These are phyloP conservation scores for Dalbergia cultrata DNA, from an alignment of 306 rosid genomes.

Conservation along the genomic window DNA sequence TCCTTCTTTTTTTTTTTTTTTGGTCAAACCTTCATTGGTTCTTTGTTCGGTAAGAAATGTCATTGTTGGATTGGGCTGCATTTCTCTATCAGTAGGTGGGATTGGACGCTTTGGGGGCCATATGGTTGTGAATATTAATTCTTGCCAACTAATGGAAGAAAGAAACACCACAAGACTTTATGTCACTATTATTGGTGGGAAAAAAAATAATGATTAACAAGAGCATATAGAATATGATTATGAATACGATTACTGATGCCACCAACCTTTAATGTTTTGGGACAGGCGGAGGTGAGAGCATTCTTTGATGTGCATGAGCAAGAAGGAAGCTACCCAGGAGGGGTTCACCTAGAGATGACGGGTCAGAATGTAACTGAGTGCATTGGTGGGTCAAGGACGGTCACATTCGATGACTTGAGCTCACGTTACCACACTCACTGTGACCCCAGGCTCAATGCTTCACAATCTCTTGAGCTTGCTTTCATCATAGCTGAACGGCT, in stretches of 20 bases:
- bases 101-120: constrained; percentile 34
- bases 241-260: constrained; percentile 30
- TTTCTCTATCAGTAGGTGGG: constrained; percentile 50
- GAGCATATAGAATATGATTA: constrained; percentile 17
- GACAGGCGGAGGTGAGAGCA: constrained; percentile 96
- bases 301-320: constrained; percentile 98
- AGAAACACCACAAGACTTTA: constrained; percentile 3
- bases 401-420: constrained; percentile 91
- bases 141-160: constrained; percentile 33
- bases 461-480: constrained; percentile 97
- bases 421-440: constrained; percentile 99
- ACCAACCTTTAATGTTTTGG: constrained; percentile 7
- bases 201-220: background rate
- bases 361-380: constrained; percentile 99
- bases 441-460: constrained; percentile 96
- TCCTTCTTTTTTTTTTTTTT: too few species aligned
- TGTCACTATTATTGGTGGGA: constrained; percentile 8
- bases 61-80: constrained; percentile 34
- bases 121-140: constrained; percentile 28
- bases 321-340: constrained; percentile 99
- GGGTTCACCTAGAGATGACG: constrained; percentile 96
- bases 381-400: constrained; percentile 96
- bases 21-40: background rate
- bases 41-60: constrained; percentile 7
- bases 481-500: constrained; percentile 95